Conservation (phyloP, 345 rosid species). For the Firmiana major region DNA sequence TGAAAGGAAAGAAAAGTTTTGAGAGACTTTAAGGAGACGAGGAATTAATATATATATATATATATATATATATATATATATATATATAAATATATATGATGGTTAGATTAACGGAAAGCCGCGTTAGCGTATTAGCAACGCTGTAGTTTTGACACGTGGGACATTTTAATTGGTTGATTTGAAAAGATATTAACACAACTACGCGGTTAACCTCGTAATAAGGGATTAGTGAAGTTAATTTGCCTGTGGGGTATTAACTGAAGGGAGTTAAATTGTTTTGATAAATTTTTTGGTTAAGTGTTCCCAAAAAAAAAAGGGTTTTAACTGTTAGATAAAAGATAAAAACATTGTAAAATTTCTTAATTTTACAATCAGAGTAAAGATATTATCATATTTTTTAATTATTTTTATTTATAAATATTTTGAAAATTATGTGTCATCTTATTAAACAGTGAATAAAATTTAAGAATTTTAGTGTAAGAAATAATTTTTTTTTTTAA, state of each 20-base stretch:
- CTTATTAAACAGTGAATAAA: no score
- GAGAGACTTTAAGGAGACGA: neutral
- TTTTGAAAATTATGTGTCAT: no score
- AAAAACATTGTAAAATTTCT: no score
- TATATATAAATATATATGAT: neutral
- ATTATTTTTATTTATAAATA: no score
- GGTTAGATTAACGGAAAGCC: conserved; percentile 23
- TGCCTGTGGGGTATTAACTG: neutral
- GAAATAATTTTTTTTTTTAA: no score
- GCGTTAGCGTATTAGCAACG: conserved; percentile 34
- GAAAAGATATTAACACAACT: conserved; percentile 11
- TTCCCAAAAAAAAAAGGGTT: no score
- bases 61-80: neutral
- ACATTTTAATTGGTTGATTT: neutral
- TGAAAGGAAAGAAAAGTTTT: neutral
- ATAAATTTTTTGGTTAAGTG: no score
- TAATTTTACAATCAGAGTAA: no score
- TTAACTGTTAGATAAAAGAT: no score
- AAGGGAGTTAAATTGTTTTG: no score
- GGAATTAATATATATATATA: neutral
- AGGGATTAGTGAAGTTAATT: neutral
- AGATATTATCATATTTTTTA: no score
- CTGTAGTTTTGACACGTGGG: conserved; percentile 22
- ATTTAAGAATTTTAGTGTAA: no score
- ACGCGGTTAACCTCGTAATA: neutral